Evolutionary conservation across 2,329 filamentous ascomycete genomes (phyloP), one percentile per base, ranked within the genome.

Genomic region (Paraconiothyrium sp.): DNA sequence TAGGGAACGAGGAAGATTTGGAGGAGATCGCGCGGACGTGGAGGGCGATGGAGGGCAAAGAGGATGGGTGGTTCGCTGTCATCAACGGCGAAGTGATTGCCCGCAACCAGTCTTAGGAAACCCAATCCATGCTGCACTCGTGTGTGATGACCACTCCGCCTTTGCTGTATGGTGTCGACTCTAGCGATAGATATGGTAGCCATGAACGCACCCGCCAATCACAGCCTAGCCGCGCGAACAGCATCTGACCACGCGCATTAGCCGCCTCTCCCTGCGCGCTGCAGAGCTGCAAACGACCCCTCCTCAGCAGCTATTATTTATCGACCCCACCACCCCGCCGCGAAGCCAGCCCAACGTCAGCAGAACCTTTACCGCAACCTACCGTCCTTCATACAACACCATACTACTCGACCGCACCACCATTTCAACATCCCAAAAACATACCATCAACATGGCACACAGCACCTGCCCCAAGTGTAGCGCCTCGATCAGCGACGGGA

Each of bases 1-100:
- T 77, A 51, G 77, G 73, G 2, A 81, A 71, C 0, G 72, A 77
- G 51, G 72, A 72, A 30, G 78, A 82, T 30, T 60, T 84, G 39
- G 75, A 82, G 43, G 69, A 71, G 35, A 79, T 82, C 61, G 72
- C 74, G 2, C 62, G 74, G 39, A 78, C 73, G 9, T 83, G 78
- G 74, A 73, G 76, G 47, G 73, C 78, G 41, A 81, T 81, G 75
- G 76, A 78, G 51, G 71, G 71, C 64, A 74, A 75, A 22, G 80
- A 82, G 34, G 80, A 82, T 60, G 81, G 77, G 3, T 79, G 74
- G 72, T 80, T 79, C 61, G 76, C 75, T 1, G 73, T 78, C 20
- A 74, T 82, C 67, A 76, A 82, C 68, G 81, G 81, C 2, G 77
- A 84, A 65, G 67, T 82, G 22, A 74, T 78, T 39, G 76, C 73